These are phyloP conservation scores for Ceratobasidium sp. DNA, from an alignment of 1,284 basidiomycete genomes.

Conservation along the genomic window DNA sequence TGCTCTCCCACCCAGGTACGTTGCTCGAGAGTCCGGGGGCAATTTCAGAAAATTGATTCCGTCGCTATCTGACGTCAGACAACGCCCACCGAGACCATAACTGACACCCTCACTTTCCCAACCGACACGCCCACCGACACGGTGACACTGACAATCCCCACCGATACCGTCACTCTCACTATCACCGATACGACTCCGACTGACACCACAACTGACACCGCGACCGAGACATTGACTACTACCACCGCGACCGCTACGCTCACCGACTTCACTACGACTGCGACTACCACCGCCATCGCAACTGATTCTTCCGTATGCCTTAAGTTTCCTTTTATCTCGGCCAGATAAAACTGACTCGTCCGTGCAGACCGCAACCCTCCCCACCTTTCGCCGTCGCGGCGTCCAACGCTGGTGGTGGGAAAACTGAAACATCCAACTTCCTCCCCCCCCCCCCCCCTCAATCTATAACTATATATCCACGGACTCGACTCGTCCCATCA, in stretches of 20 bases:
- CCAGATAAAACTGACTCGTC: neutral
- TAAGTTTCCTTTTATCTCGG: neutral
- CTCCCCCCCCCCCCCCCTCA: neutral
- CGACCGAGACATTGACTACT: neutral
- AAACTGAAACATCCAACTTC: neutral
- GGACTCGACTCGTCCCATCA: constrained; percentile 32
- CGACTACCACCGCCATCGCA: neutral
- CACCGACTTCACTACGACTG: neutral
- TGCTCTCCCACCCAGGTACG: constrained; percentile 23
- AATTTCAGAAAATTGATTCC: neutral
- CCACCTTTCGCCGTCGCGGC: constrained; percentile 21
- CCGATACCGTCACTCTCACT: neutral
- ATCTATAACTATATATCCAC: neutral
- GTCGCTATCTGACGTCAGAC: constrained; percentile 32
- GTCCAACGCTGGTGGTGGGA: constrained; percentile 19
- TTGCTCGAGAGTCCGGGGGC: neutral
- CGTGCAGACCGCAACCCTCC: neutral
- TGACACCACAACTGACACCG: neutral
- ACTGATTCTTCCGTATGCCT: neutral
- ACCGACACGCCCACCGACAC: neutral
- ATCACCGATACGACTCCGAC: neutral
- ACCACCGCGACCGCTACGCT: neutral
- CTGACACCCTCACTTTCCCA: neutral
- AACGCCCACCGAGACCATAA: neutral
- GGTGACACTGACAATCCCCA: neutral